Base-by-base conservation (phyloP, 441 rosid species). In the Croton setiger region DNA sequence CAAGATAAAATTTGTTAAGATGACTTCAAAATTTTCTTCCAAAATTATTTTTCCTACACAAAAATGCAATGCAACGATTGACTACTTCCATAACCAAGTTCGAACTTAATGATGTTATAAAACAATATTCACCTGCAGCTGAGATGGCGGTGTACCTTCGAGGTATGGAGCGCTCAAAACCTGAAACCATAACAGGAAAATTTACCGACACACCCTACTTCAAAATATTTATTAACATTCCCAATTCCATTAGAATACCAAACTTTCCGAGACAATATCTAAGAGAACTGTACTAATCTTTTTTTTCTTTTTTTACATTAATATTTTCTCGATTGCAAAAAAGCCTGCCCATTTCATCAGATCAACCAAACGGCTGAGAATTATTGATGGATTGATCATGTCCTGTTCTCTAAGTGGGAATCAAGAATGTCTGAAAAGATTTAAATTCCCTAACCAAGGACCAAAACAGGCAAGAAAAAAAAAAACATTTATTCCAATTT, bases 141-240 rank as follows among this genome's bases (percentile, higher is more conserved):
- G 78, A 77, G 77, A 68, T 63, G 80, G 45, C 18, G 92, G 81
- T 36, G 72, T 52, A 18, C 79, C 78, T 81, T 91, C 91, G 69
- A 94, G 91, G 80, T 94, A 94, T 1, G 98, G 96, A 69, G 96
- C 92, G 70, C 97, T 94, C 79, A 94, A 82, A 67, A 91, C 96
- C 98, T 94, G 79, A 74, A 80, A 76, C 60, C 75, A 81, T 66
- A 49, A 33, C 27, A 59, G 59, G 68, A 66, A 20, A 20, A 48
- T 43, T 45, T 7, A 56, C 44, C 10, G 5, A 3, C 18, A 43
- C 48, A 20, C 56, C 44, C 14, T 4, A 43, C 48, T 15, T 58
- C 5, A 11, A 23, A 39, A 1, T 4, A 11, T 54, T 21, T 20
- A 27, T 66, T 12, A 36, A 20, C 43, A 39, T 61, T 9, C 2